Evolutionary conservation across 805 yeast genomes (phyloP).

Genomic region (Metschnikowia koreensis): DNA sequence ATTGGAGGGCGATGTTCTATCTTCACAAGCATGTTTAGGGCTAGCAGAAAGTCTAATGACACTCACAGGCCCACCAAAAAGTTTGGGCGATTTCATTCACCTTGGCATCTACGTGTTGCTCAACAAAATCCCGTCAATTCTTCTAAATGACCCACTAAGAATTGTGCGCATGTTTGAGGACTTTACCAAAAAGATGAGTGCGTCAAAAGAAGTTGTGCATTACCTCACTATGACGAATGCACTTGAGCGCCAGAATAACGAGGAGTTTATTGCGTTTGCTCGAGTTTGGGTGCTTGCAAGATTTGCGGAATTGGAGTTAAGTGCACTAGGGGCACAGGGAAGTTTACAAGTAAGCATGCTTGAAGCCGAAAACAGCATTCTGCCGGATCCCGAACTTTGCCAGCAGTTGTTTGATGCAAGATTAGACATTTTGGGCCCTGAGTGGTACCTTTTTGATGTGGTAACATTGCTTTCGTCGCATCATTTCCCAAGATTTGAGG

Average conservation of each 20-base stretch:
- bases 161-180: constrained; percentile 1
- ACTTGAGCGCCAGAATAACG: constrained; percentile 1
- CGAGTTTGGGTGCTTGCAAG: constrained; percentile 16
- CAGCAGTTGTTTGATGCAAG: constrained; percentile 4
- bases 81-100: constrained; percentile 13
- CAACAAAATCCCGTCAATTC: constrained; percentile 9
- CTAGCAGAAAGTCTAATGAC: constrained; percentile 6
- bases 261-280: constrained; percentile 15
- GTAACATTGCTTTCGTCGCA: constrained; percentile 4
- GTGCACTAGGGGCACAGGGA: constrained; percentile 7
- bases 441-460: constrained; percentile 6
- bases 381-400: constrained; percentile 12
- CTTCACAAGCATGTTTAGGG: constrained; percentile 9
- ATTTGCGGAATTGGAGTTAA: constrained; percentile 15
- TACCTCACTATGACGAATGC: constrained; percentile 9
- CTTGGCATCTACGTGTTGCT: constrained; percentile 13
- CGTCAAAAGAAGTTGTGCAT: constrained; percentile 6
- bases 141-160: constrained; percentile 2
- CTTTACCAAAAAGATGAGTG: constrained; percentile 7
- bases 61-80: constrained; percentile 8
- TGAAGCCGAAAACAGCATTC: constrained; percentile 8
- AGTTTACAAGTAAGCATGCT: constrained; percentile 8
- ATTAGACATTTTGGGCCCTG: not conserved
- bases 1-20: constrained; percentile 4
- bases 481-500: constrained; percentile 14